These are phyloP conservation scores for Wallacemonas sp. DNA, from an alignment of 208 protist genomes.

Conservation along the genomic window DNA sequence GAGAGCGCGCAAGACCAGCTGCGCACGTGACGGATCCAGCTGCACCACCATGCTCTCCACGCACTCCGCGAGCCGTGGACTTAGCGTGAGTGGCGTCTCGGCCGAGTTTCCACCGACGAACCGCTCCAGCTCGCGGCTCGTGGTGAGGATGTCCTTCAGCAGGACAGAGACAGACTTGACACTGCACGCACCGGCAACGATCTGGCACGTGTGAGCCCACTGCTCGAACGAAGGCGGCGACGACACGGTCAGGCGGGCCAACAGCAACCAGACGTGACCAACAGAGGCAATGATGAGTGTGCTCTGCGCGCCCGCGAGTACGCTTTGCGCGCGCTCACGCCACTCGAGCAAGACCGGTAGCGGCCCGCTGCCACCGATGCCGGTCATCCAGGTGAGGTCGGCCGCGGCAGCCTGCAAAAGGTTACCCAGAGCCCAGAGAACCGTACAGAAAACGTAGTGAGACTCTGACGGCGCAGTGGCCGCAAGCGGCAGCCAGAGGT, in stretches of 20 bases:
- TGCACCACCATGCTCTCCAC: no score
- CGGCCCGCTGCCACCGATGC: neutral
- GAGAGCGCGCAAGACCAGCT: neutral
- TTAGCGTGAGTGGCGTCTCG: no score
- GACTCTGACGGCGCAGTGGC: no score
- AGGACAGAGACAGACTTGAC: slow-evolving; percentile 4
- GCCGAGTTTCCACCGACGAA: neutral
- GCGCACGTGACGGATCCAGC: neutral
- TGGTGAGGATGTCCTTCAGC: slow-evolving; percentile 8
- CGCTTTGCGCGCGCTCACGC: neutral
- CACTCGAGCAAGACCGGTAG: neutral
- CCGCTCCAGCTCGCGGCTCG: neutral
- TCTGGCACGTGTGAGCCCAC: neutral
- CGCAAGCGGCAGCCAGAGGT: neutral
- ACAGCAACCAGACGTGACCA: neutral
- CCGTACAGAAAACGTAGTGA: neutral
- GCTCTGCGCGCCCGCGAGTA: neutral
- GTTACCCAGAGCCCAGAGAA: neutral
- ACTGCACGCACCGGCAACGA: neutral
- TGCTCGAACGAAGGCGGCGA: neutral
- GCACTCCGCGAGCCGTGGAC: no score
- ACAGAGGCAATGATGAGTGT: neutral
- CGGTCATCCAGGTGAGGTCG: no score
- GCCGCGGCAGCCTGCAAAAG: no score
- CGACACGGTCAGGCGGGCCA: neutral